phyloP scores from a whole-genome alignment of 1,139 yeast species.

The Scheffersomyces parashehatae region DNA sequence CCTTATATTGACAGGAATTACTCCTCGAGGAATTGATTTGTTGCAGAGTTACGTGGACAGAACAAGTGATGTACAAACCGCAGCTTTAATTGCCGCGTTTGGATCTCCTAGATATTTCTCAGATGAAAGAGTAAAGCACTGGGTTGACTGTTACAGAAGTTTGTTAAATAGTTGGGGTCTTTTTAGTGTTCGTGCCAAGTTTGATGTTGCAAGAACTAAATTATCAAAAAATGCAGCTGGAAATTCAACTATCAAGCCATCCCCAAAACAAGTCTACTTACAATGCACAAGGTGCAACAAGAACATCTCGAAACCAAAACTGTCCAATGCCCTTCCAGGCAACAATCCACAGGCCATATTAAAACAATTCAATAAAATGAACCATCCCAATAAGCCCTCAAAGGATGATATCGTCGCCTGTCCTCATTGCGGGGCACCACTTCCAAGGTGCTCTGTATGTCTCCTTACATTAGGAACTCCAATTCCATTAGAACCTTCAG shows the following conservation, averaged over 20 bases:
- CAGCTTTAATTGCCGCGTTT: constrained; percentile 75
- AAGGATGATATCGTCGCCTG: constrained; percentile 48
- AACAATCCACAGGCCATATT: constrained; percentile 30
- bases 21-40: constrained; percentile 78
- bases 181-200: constrained; percentile 75
- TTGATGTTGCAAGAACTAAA: constrained; percentile 76
- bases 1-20: constrained; percentile 82
- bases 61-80: constrained; percentile 92
- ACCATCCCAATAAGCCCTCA: constrained; percentile 17
- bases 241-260: constrained; percentile 45
- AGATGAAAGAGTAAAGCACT: constrained; percentile 69
- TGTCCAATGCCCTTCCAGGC: constrained; percentile 6
- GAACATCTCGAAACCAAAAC: constrained; percentile 47
- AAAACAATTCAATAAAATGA: constrained; percentile 41
- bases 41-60: constrained; percentile 86
- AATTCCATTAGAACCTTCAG: constrained; percentile 41
- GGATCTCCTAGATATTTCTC: constrained; percentile 82
- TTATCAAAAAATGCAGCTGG: constrained; percentile 59
- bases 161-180: constrained; percentile 83
- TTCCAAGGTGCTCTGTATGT: constrained; percentile 91
- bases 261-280: constrained; percentile 74
- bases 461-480: constrained; percentile 79
- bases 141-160: constrained; percentile 76
- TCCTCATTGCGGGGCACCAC: constrained; percentile 85
- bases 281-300: constrained; percentile 84